These are phyloP conservation scores for Citrus cavaleriei DNA, from an alignment of 345 rosid species.

Conservation along the genomic window DNA sequence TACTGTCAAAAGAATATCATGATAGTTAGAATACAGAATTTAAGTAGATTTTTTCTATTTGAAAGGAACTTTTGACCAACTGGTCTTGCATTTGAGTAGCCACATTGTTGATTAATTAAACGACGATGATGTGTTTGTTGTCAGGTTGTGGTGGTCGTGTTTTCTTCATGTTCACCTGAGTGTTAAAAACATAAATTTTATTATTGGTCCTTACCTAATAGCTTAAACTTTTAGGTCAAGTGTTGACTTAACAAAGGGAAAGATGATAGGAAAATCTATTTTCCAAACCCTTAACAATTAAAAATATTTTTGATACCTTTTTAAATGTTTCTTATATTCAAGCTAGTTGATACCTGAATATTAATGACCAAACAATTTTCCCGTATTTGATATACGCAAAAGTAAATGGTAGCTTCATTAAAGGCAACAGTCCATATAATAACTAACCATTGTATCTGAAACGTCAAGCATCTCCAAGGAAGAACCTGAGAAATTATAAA, in stretches of 20 bases:
- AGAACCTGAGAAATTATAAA: conserved; percentile 57
- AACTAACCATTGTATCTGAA: conserved; percentile 65
- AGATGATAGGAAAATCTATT: neutral
- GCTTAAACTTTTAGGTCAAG: too few relatives aligned
- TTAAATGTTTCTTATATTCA: neutral
- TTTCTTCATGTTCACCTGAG: too few relatives aligned
- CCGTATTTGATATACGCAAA: neutral
- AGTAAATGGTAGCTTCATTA: neutral
- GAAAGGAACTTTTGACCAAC: too few relatives aligned
- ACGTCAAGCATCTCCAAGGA: conserved; percentile 74
- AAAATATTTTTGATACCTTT: neutral
- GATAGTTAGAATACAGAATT: neutral
- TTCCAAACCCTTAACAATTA: neutral
- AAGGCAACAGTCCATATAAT: neutral
- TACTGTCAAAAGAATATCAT: neutral
- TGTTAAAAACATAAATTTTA: too few relatives aligned
- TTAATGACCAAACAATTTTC: neutral
- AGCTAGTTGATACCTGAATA: conserved; percentile 4
- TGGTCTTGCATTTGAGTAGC: too few relatives aligned
- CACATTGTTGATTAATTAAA: too few relatives aligned
- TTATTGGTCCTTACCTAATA: too few relatives aligned
- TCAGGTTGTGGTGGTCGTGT: too few relatives aligned
- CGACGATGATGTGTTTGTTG: too few relatives aligned
- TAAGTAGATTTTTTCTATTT: neutral
- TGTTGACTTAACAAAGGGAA: neutral